Base-by-base conservation (phyloP, 371 early-diverging fungal genomes). In the Mucor circinelloides region DNA sequence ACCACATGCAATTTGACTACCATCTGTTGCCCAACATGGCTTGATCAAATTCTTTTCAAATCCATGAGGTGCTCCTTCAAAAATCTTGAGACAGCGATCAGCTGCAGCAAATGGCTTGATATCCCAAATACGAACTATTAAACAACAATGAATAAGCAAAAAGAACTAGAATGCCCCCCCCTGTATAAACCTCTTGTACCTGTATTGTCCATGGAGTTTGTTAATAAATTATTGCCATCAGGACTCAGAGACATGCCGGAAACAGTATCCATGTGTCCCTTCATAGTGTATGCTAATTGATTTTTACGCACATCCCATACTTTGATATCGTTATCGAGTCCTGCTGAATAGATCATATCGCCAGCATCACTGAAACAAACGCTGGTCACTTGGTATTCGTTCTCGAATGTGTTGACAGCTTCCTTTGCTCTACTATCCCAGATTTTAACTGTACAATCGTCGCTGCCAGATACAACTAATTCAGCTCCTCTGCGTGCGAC, bases 31-130 rank as follows among this genome's bases (percentile, higher is more conserved):
- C 94, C 94, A 96, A 52, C 93, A 89, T 2, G 96, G 95, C 40
- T 90, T 86, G 67, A 96, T 88, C 66, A 97, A 79, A 67, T 95
- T 95, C 88, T 94, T 94, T 72, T 97, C 97, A 66, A 91, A 94
- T 6, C 95, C 97, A 71, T 97, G 96, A 28, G 97, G 97, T 5
- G 97, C 97, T 1, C 99, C 94, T 72, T 94, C 91, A 73, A 92
- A 87, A 7, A 84, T 81, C 67, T 88, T 89, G 42, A 85, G 60
- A 40, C 87, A 75, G 17, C 97, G 87, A 67, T 87, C 87, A 5
- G 71, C 81, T 17, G 89, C 79, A 4, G 91, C 90, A 71, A 94
- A 97, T 9, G 97, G 97, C 38, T 94, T 94, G 25, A 96, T 88
- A 76, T 97, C 96, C 97, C 97, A 97, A 40, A 94, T 88, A 38